Base-by-base conservation (phyloP, 805 yeast species). In the Saccharomycopsis fibuligera region DNA sequence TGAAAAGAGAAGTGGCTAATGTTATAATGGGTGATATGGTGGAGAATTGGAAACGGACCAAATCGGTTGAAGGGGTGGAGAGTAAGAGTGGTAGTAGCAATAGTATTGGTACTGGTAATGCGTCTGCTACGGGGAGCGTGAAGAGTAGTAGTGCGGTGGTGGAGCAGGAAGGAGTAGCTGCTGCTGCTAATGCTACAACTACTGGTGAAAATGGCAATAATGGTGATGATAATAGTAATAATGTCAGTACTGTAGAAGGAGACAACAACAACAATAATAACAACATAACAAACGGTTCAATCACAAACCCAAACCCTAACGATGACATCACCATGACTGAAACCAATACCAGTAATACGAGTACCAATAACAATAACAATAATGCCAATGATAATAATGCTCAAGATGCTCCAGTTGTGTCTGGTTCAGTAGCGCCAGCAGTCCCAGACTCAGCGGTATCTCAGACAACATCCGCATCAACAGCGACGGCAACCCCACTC, bases 11-110 rank as follows among this genome's bases (percentile, higher is more conserved):
- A 31, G 49, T 50, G 5, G 52, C 48, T 9, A 54, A 47, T 24
- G 37, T 37, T 17, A 41, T 53, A 14, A 44, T 44, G 2, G 42
- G 44, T 17, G 50, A 44, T 16, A 53, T 53, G 56, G 50, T 50
- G 3, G 52, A 47, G 25, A 50, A 53, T 33, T 53, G 56, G 56
- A 40, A 45, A 21, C 44, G 33, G 12, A 38, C 46, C 14, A 52
- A 52, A 35, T 25, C 37, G 23, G 50, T 52, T 12, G 55, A 49
- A 27, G 16, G 19, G n/a, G 22, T 21, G 14, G 2, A 14, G 4
- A 24, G 8, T 8, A 24, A 22, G n/a, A 39, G 27, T 9, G 31
- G 21, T 8, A 16, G 10, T 22, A 21, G 25, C 25, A 24, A 16
- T 16, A 36, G 16, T 10, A 36, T 10, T 36, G 39, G 16, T 10